phyloP scores from a whole-genome alignment of 2,329 filamentous ascomycete species.

The Furcasterigmium sp. region DNA sequence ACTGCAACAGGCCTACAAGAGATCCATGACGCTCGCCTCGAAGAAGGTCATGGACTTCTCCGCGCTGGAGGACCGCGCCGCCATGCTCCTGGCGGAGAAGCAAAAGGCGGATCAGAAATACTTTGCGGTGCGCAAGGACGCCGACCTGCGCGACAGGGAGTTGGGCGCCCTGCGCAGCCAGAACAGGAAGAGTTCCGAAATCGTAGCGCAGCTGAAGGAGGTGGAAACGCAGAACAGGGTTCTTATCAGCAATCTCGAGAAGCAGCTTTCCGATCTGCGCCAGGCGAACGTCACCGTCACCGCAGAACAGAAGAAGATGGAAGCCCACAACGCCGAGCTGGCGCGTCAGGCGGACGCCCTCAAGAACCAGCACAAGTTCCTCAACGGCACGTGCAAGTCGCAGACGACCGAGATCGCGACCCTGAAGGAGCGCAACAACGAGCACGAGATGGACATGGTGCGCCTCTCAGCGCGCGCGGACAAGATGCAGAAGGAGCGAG shows the following conservation, averaged over 20 bases:
- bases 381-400: conserved; percentile 67
- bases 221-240: conserved; percentile 72
- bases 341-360: conserved; percentile 65
- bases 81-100: conserved; percentile 77
- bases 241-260: conserved; percentile 79
- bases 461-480: conserved; percentile 73
- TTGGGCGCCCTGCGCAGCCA: conserved; percentile 74
- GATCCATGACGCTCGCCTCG: conserved; percentile 75
- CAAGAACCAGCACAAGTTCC: conserved; percentile 69
- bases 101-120: conserved; percentile 97
- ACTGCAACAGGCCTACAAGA: conserved; percentile 87
- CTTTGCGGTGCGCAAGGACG: conserved; percentile 91
- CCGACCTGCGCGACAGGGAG: conserved; percentile 78
- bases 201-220: conserved; percentile 90
- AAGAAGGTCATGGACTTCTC: conserved; percentile 80
- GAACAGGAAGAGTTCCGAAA: conserved; percentile 86
- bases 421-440: conserved; percentile 52
- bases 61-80: conserved; percentile 71
- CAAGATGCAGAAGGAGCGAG: conserved; percentile 74
- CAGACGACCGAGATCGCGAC: conserved; percentile 61
- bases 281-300: conserved; percentile 69
- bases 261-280: conserved; percentile 79
- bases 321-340: conserved; percentile 66
- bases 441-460: conserved; percentile 71
- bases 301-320: conserved; percentile 68